Evolutionary conservation across 2,329 filamentous ascomycete species (phyloP), one percentile per base, ranked within the genome.

Genomic region (Incumbomyces lentus): DNA sequence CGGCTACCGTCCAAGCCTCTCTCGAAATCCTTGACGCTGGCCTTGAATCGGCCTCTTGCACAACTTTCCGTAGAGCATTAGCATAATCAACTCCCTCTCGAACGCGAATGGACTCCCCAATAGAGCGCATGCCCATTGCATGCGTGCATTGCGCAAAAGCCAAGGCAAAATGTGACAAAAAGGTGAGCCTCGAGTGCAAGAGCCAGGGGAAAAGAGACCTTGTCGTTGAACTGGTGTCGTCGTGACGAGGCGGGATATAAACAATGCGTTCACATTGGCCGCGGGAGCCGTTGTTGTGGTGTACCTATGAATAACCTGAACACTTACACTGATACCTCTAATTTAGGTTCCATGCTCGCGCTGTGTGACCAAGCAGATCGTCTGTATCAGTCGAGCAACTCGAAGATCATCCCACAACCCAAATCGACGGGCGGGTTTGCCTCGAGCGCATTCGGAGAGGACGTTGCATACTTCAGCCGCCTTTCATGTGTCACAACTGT

Each of bases 101-200:
- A 8, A 4, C 22, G 8, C 22, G 8, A 26, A 50, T 57, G 55
- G 55, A 57, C 40, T 55, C 54, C 14, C 53, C 53, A 6, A 55
- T 47, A 13, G 56, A 57, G 49, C 53, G 54, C 42, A 53, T 56
- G 53, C 53, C 55, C 1, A 58, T 58, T 43, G 56, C 56, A 10
- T 58, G 56, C 41, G 50, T 56, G 19, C 51, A 55, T 38, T 58
- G 56, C 40, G 56, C 56, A 30, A 58, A 58, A 39, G 56, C 56
- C 19, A 58, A 58, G 41, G 56, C 56, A 36, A 58, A 57, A 50
- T 58, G 56, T 48, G 56, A 58, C 44, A 58, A 58, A 49, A 57
- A 58, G 55, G 56, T 58, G 40, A 49, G 54, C 32, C 13, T 12
- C 12, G 16, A 22, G 2, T 30, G 35, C 29, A 32, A 31, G 11